phyloP scores from a whole-genome alignment of 1,139 yeast species.

The Hemisphaericaspora lyxosophila region DNA sequence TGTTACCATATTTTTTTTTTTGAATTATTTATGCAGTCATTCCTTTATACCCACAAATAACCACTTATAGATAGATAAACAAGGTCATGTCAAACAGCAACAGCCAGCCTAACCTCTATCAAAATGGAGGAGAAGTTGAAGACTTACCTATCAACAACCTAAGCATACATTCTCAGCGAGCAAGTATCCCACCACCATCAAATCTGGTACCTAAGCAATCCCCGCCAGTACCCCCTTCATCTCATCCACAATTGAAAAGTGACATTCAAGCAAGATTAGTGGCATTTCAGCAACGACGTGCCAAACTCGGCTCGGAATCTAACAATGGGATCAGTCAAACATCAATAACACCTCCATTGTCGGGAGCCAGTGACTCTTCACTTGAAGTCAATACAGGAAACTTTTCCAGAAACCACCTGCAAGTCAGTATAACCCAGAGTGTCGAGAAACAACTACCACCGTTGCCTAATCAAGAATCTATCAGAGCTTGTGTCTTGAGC shows the following conservation, averaged over 20 bases:
- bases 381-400: neutral
- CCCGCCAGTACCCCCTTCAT: slow-evolving; percentile 11
- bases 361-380: slow-evolving; percentile 6
- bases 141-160: slow-evolving; percentile 1
- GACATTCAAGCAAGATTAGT: slow-evolving; percentile 73
- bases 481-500: slow-evolving; percentile 5
- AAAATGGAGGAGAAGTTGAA: neutral
- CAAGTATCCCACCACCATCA: neutral
- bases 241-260: slow-evolving; percentile 46
- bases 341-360: slow-evolving; percentile 5
- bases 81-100: slow-evolving; percentile 1
- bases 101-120: neutral
- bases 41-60: neutral
- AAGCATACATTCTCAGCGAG: neutral
- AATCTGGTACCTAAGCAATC: slow-evolving; percentile 7
- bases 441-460: slow-evolving; percentile 34
- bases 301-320: slow-evolving; percentile 22
- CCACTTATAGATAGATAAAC: neutral
- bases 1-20: too few species aligned
- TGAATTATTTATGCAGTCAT: neutral
- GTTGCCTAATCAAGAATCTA: slow-evolving; percentile 19
- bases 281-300: slow-evolving; percentile 71
- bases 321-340: slow-evolving; percentile 8
- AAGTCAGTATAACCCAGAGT: neutral
- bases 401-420: slow-evolving; percentile 1